Evolutionary conservation across 2,329 filamentous ascomycete species (phyloP).

Genomic region (Cordyceps tenuipes): DNA sequence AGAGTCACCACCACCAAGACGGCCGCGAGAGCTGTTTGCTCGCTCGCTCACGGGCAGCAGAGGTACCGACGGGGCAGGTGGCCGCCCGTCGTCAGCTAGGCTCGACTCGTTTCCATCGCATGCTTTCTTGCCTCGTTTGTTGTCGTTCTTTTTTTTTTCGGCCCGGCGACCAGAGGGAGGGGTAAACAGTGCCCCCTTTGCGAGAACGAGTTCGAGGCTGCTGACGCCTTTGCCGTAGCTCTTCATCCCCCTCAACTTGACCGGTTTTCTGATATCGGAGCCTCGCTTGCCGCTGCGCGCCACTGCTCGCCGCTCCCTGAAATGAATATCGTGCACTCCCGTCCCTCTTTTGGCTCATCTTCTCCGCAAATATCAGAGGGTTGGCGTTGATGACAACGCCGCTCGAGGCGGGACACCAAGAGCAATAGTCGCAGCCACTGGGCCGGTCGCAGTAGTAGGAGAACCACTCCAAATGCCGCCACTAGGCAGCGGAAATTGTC

Average conservation of each 20-base stretch:
- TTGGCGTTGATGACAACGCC: not conserved
- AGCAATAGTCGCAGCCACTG: not conserved
- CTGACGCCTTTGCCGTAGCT: slow-evolving; percentile 1
- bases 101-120: not conserved
- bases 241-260: not conserved
- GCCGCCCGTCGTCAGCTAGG: not conserved
- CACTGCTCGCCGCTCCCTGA: not conserved
- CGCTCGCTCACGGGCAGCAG: too few species aligned
- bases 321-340: not conserved
- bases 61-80: not conserved
- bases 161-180: too few species aligned
- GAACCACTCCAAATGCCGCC: not conserved
- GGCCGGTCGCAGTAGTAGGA: not conserved
- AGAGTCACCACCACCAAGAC: not conserved
- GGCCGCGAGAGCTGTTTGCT: not conserved
- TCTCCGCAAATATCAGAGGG: not conserved
- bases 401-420: not conserved
- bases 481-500: not conserved
- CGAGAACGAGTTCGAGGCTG: not conserved
- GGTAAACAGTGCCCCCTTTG: too few species aligned
- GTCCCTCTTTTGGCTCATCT: not conserved
- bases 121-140: not conserved
- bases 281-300: not conserved
- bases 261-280: not conserved
- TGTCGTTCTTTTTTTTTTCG: not conserved